These are phyloP conservation scores for Boletus reticulatus DNA, from an alignment of 768 basidiomycete species.

Conservation along the genomic window DNA sequence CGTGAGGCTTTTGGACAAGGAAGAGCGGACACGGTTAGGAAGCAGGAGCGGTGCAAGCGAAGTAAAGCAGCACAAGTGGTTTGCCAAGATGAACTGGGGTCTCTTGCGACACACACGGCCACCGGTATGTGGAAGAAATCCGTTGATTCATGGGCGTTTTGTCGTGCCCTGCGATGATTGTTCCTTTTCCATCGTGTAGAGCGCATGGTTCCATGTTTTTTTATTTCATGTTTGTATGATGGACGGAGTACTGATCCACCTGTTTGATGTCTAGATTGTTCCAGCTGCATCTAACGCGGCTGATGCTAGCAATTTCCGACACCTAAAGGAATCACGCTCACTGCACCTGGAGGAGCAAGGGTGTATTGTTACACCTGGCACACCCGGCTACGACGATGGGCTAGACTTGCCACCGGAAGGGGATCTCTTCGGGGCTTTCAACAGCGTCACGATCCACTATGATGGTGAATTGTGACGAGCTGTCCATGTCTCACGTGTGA, in stretches of 20 bases:
- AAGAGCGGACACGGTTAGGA: conserved; percentile 83
- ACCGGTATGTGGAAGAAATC: conserved; percentile 58
- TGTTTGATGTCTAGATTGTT: conserved; percentile 59
- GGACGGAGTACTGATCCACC: conserved; percentile 27
- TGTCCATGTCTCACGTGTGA: neutral
- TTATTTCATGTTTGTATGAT: conserved; percentile 4
- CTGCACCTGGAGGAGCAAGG: conserved; percentile 81
- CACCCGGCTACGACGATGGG: conserved; percentile 43
- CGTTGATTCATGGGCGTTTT: neutral
- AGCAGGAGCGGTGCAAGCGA: conserved; percentile 95
- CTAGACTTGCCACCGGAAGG: conserved; percentile 43
- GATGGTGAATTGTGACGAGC: conserved; percentile 57
- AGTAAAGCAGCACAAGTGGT: conserved; percentile 99
- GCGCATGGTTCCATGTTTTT: conserved; percentile 13
- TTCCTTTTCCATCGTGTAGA: neutral
- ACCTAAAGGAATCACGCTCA: conserved; percentile 86
- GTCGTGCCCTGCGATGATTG: neutral
- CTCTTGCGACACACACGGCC: conserved; percentile 88
- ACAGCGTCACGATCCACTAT: conserved; percentile 85
- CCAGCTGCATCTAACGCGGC: conserved; percentile 70
- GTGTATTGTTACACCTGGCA: conserved; percentile 34
- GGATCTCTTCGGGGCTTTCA: conserved; percentile 86
- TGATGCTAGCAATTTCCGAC: conserved; percentile 88
- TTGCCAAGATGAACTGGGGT: conserved; percentile 95
- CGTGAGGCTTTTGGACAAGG: conserved; percentile 85